A percentile compares a stretch with the other conserved stretches of the same genome.
Evolutionary conservation across 2,329 filamentous ascomycete species (phyloP).

Genomic region (Fusarium sterilihyphosum): DNA sequence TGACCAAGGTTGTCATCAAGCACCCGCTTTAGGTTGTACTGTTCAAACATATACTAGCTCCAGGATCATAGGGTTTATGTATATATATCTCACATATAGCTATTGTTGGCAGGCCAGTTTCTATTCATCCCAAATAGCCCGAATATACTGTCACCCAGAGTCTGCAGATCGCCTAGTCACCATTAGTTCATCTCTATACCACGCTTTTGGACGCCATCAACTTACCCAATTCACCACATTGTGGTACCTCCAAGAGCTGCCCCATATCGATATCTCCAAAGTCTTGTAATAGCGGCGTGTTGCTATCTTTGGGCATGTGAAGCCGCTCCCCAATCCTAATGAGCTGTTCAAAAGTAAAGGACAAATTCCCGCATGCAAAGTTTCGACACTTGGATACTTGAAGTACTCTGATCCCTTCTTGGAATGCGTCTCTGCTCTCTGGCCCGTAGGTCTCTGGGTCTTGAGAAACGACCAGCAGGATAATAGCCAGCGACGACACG

Average conservation of each 20-base stretch:
- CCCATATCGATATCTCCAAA: background rate
- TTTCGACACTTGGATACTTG: background rate
- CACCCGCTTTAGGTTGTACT: background rate
- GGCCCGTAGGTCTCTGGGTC: background rate
- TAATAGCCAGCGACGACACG: background rate
- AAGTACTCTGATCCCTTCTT: background rate
- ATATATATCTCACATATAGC: background rate
- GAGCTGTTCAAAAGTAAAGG: background rate
- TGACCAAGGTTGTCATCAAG: background rate
- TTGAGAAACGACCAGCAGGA: background rate
- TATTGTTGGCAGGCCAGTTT: background rate
- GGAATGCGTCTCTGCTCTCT: background rate
- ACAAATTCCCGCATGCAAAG: background rate
- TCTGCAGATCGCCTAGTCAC: background rate
- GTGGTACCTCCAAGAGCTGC: background rate
- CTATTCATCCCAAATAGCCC: background rate
- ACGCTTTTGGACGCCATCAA: fast-evolving
- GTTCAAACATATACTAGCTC: background rate
- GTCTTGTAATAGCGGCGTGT: background rate
- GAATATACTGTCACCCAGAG: background rate
- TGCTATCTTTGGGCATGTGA: background rate
- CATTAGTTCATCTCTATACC: background rate
- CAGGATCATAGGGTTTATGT: fast-evolving
- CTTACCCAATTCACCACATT: background rate
- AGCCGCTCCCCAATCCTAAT: background rate